phyloP scores from a whole-genome alignment of 2,329 filamentous ascomycete species.

The Cladosporium velox region DNA sequence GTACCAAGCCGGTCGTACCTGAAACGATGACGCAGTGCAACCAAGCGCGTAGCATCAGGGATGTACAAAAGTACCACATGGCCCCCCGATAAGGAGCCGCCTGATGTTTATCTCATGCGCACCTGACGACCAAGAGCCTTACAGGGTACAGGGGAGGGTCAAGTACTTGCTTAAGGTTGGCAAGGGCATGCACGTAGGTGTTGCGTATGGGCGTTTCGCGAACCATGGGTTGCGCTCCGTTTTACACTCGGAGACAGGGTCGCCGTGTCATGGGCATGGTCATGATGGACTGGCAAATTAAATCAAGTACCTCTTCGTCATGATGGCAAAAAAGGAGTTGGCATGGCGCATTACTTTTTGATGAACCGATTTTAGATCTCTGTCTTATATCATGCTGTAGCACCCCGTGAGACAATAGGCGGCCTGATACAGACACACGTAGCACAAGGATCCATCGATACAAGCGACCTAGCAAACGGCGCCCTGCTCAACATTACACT shows the following conservation, averaged over 20 bases:
- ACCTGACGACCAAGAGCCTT: neutral
- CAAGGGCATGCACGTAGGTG: neutral
- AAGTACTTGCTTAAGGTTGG: neutral
- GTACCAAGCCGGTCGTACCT: neutral
- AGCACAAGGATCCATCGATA: neutral
- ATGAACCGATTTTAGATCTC: neutral
- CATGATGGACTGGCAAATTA: neutral
- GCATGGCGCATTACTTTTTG: neutral
- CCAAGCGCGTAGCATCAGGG: neutral
- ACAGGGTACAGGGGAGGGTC: neutral
- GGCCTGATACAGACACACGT: constrained; percentile 3
- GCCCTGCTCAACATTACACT: neutral
- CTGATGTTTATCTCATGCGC: neutral
- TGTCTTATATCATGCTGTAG: neutral
- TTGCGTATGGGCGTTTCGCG: neutral
- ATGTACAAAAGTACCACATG: neutral
- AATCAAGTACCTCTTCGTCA: neutral
- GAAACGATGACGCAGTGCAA: constrained; percentile 12
- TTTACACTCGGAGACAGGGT: neutral
- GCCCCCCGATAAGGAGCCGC: neutral
- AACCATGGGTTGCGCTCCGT: neutral
- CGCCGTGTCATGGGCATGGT: neutral
- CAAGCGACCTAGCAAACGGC: constrained; percentile 1
- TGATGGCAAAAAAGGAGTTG: neutral
- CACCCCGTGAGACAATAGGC: neutral